phyloP scores from a whole-genome alignment of 1,284 basidiomycete genomes.

The Ceratobasidium sp. region DNA sequence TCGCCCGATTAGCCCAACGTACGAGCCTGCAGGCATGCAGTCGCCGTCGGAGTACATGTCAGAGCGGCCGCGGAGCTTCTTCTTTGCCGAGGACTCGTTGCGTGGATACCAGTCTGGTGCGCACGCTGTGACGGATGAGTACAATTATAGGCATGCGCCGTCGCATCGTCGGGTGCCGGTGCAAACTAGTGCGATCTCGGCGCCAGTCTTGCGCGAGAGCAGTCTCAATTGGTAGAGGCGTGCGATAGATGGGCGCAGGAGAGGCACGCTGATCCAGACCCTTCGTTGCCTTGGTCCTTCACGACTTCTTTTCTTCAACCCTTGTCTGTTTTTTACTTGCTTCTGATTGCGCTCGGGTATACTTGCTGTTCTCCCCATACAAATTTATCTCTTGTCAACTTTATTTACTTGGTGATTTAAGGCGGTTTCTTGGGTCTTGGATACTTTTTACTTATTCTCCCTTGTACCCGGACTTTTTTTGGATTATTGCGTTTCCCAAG shows the following conservation, averaged over 20 bases:
- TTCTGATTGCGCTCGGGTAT: conserved; percentile 15
- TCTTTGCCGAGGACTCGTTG: conserved; percentile 84
- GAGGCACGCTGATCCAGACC: neutral
- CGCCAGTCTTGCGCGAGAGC: conserved; percentile 75
- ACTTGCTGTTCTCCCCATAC: conserved; percentile 21
- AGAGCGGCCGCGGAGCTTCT: conserved; percentile 76
- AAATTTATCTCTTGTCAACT: conserved; percentile 27
- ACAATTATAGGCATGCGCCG: conserved; percentile 52
- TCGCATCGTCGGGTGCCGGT: conserved; percentile 68
- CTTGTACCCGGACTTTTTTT: conserved; percentile 6
- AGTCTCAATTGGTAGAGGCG: conserved; percentile 75
- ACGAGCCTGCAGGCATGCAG: conserved; percentile 56
- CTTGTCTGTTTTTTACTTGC: conserved; percentile 1
- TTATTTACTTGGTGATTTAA: conserved; percentile 28
- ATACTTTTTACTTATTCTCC: conserved; percentile 17
- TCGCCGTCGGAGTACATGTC: conserved; percentile 53
- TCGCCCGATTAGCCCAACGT: conserved; percentile 63
- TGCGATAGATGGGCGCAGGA: no score
- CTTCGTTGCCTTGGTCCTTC: neutral
- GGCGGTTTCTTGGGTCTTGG: conserved; percentile 13
- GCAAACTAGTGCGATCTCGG: conserved; percentile 68
- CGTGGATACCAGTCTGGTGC: conserved; percentile 60
- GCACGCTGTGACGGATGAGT: conserved; percentile 55
- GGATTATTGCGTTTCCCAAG: conserved; percentile 10
- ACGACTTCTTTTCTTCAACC: conserved; percentile 1